These are phyloP conservation scores for Decorospora gaudefroyi DNA, from an alignment of 2,329 filamentous ascomycete genomes.

Conservation along the genomic window DNA sequence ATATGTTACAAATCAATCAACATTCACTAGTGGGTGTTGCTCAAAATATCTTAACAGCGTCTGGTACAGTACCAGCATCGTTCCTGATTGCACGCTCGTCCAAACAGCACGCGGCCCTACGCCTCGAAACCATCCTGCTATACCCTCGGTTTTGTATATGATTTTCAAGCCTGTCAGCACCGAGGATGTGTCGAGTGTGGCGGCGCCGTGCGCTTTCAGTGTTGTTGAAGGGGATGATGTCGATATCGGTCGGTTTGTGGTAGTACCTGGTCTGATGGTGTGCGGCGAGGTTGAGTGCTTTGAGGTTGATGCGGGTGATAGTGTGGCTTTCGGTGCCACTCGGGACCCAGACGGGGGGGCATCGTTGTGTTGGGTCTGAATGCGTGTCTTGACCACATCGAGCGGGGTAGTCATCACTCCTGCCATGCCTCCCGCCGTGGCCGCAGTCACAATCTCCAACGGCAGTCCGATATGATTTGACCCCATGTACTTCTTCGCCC, in stretches of 20 bases:
- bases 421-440: slow-evolving; percentile 86
- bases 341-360: slow-evolving; percentile 17
- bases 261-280: slow-evolving; percentile 30
- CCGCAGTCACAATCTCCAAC: slow-evolving; percentile 86
- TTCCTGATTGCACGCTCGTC: slow-evolving; percentile 96
- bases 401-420: slow-evolving; percentile 94
- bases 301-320: slow-evolving; percentile 28
- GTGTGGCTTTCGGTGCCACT: slow-evolving; percentile 17
- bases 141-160: slow-evolving; percentile 87
- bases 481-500: slow-evolving; percentile 78
- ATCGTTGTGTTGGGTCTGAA: slow-evolving; percentile 86
- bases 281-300: slow-evolving; percentile 40
- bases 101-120: slow-evolving; percentile 91
- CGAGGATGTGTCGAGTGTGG: slow-evolving; percentile 84
- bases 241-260: slow-evolving; percentile 71
- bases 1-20: slow-evolving; percentile 12
- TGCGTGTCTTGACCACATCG: slow-evolving; percentile 94
- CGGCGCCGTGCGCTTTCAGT: slow-evolving; percentile 75
- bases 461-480: slow-evolving; percentile 82
- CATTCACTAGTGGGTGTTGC: slow-evolving; percentile 49
- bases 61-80: slow-evolving; percentile 96
- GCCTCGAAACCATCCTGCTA: slow-evolving; percentile 90
- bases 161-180: slow-evolving; percentile 80
- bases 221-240: slow-evolving; percentile 88
- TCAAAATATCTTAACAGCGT: slow-evolving; percentile 79